Conservation (phyloP, 768 basidiomycete genomes). For the Termitomyces eurrhizus region DNA sequence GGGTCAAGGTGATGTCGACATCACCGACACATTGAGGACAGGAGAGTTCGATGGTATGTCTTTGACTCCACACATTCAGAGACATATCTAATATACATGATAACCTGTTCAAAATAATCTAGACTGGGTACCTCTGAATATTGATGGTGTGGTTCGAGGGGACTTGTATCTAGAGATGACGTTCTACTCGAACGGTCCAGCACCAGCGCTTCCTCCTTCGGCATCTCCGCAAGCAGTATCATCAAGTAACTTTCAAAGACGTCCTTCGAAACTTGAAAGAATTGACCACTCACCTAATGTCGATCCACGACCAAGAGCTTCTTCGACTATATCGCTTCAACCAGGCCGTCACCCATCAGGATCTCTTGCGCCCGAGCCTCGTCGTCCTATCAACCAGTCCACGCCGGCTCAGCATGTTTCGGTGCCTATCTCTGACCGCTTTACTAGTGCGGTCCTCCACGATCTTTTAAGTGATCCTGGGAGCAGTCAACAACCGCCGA, state of each 20-base stretch:
- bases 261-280: conserved; percentile 54
- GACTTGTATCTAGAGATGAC: conserved; percentile 94
- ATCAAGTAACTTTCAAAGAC: conserved; percentile 31
- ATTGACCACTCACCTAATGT: conserved; percentile 37
- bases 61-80: neutral
- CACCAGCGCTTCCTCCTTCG: conserved; percentile 32
- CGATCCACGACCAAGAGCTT: neutral
- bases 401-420: neutral
- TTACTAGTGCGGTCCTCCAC: conserved; percentile 13
- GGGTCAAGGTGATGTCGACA: conserved; percentile 72
- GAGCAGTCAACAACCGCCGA: neutral
- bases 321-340: neutral
- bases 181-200: conserved; percentile 72
- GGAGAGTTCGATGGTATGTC: conserved; percentile 90
- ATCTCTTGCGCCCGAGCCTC: neutral
- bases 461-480: conserved; percentile 11
- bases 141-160: conserved; percentile 61
- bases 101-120: neutral
- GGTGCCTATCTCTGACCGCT: conserved; percentile 2
- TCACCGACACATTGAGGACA: conserved; percentile 72
- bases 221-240: conserved; percentile 15
- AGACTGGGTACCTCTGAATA: conserved; percentile 34
- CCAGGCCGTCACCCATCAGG: neutral
- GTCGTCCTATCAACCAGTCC: neutral
- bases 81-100: neutral